Conservation (phyloP, 192 early-diverging fungal species). For the Powellomyces hirtus region DNA sequence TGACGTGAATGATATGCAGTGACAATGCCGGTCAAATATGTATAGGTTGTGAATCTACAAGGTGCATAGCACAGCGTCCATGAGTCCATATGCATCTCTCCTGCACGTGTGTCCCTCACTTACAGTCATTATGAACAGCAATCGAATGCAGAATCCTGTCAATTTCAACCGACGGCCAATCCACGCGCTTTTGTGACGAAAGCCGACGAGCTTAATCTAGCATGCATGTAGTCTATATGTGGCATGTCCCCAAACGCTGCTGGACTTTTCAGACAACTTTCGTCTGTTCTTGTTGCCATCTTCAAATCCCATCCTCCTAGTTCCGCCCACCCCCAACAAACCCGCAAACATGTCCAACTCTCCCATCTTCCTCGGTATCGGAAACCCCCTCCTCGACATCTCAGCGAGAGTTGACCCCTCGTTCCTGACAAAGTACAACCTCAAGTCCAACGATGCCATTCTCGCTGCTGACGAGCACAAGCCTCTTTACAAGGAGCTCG, state of each 20-base stretch:
- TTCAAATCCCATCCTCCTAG: no score
- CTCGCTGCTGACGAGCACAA: conserved; percentile 87
- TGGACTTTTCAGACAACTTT: no score
- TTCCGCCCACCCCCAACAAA: no score
- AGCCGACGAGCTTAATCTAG: no score
- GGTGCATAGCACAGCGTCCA: background rate
- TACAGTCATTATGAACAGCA: background rate
- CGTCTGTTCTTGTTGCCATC: no score
- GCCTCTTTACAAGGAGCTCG: conserved; percentile 83
- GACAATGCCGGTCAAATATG: conserved; percentile 92
- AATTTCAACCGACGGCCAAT: no score
- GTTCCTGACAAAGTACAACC: conserved; percentile 79
- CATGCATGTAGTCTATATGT: no score
- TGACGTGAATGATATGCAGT: conserved; percentile 82
- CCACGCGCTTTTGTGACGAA: no score
- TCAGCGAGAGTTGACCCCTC: conserved; percentile 72
- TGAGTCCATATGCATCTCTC: no score
- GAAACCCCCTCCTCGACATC: conserved; percentile 98
- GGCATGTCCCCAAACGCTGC: no score
- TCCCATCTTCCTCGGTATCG: conserved; percentile 79
- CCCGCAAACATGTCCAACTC: conserved; percentile 22
- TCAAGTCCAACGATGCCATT: conserved; percentile 95
- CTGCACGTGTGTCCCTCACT: background rate
- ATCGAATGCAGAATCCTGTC: no score
- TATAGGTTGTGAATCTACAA: conserved; percentile 75